Evolutionary conservation across 1,284 basidiomycete genomes (phyloP), one percentile per base, ranked within the genome.

Genomic region (Trichosporon sp.): DNA sequence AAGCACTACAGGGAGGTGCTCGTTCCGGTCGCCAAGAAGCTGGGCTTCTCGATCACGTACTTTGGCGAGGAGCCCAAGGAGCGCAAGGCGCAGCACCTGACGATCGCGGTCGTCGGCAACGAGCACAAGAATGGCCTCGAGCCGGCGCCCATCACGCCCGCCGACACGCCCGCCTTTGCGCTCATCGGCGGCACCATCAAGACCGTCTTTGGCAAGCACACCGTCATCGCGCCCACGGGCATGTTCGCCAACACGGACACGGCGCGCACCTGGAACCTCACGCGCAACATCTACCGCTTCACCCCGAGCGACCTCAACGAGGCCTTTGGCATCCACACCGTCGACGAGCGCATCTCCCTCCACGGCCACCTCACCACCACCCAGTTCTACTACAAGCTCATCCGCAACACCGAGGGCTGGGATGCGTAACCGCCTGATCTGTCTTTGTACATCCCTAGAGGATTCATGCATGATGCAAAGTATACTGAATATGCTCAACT

Each of bases 161-260:
- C 76, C 15, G 65, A 79, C 8, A 77, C 81, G 0, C 70, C 75
- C 21, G 75, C 81, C 5, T 86, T 84, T 75, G 77, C 77, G 15
- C 72, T 85, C 34, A 77, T 85, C 60, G 82, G 80, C 5, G 81
- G 81, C 0, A 85, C 84, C 2, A 78, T 81, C 53, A 81, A 81
- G 56, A 72, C 78, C 62, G 74, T 83, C n/a, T 83, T 83, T 71
- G 79, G 81, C 12, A 73, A 80, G 21, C 78, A 84, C 23, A 77
- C 83, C 2, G 77, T 86, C 44, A 84, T 86, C 1, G 77, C 82
- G 1, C 86, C 86, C 0, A 80, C 79, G 3, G 82, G 83, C 15
- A 86, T 86, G 85, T 81, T 80, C 64, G 80, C 80, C 64, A 81
- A 83, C 72, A 81, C 81, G 62, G 86, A 86, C 70, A 86, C 85